phyloP scores from a whole-genome alignment of 2,329 filamentous ascomycete species.

The Verruconis gallopava region DNA sequence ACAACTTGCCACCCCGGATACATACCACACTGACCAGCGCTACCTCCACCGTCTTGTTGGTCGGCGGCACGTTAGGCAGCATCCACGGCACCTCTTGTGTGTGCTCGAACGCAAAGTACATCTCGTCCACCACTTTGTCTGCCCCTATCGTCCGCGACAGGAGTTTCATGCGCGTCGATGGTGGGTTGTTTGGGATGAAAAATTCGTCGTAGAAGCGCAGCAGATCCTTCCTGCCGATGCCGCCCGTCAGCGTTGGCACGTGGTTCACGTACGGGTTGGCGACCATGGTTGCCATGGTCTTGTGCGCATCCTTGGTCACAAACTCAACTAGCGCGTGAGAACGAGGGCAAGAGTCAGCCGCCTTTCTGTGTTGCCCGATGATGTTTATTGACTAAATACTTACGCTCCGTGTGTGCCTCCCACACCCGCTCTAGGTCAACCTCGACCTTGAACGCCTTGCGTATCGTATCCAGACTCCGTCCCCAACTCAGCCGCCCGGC shows the following conservation, averaged over 20 bases:
- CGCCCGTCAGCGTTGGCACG: constrained; percentile 33
- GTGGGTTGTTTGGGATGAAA: constrained; percentile 40
- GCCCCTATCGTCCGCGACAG: constrained; percentile 45
- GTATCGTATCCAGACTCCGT: constrained; percentile 46
- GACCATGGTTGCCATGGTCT: constrained; percentile 26
- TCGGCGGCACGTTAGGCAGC: constrained; percentile 43
- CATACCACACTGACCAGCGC: constrained; percentile 44
- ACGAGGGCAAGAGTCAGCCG: too few relatives aligned
- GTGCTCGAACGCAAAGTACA: constrained; percentile 45
- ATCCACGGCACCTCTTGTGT: constrained; percentile 45
- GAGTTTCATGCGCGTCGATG: constrained; percentile 39
- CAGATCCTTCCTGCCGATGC: constrained; percentile 29
- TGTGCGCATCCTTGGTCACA: constrained; percentile 22
- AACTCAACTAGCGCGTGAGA: constrained; percentile 28
- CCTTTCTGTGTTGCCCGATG: too few relatives aligned
- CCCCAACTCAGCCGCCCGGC: constrained; percentile 55
- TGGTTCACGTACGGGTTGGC: constrained; percentile 29
- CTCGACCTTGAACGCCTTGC: constrained; percentile 44
- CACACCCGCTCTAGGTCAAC: constrained; percentile 32
- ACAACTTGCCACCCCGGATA: constrained; percentile 39
- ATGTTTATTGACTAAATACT: too few relatives aligned
- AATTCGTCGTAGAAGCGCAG: constrained; percentile 42
- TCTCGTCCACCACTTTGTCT: constrained; percentile 49
- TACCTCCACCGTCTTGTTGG: constrained; percentile 43
- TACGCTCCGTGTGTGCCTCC: constrained; percentile 22